Evolutionary conservation across 345 rosid genomes (phyloP).

Genomic region (Salix suchowensis): DNA sequence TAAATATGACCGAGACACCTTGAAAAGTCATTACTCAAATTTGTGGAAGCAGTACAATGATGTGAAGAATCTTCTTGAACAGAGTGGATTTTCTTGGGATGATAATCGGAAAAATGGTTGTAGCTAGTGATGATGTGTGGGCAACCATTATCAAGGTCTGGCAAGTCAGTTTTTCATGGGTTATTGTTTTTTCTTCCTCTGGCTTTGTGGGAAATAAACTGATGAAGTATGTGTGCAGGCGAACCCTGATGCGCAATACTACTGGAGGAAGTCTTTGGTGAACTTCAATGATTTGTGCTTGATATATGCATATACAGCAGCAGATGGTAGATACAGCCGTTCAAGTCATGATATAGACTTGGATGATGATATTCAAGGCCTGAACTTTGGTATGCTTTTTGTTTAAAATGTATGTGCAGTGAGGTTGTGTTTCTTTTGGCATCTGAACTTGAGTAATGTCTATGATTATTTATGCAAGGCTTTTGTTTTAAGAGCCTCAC

Average conservation of each 20-base stretch:
- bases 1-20: constrained; percentile 27
- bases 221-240: constrained; percentile 28
- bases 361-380: constrained; percentile 44
- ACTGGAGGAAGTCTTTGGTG: constrained; percentile 32
- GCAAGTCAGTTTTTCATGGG: background rate
- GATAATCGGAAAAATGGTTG: constrained; percentile 31
- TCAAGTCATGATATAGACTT: constrained; percentile 52
- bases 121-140: constrained; percentile 31
- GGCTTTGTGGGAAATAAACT: constrained; percentile 4
- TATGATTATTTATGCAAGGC: background rate
- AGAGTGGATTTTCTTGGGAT: constrained; percentile 42
- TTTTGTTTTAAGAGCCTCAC: background rate
- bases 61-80: constrained; percentile 46
- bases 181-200: background rate
- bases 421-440: background rate
- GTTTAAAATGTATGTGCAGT: background rate
- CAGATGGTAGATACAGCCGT: constrained; percentile 57
- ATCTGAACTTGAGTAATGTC: background rate
- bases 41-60: constrained; percentile 45
- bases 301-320: constrained; percentile 45
- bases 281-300: constrained; percentile 45
- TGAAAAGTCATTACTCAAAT: constrained; percentile 31
- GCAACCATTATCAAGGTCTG: constrained; percentile 30
- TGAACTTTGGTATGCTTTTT: constrained; percentile 32
- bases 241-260: constrained; percentile 39